Evolutionary conservation across 1,139 yeast species (phyloP).

Genomic region (Nematodospora anomalae): DNA sequence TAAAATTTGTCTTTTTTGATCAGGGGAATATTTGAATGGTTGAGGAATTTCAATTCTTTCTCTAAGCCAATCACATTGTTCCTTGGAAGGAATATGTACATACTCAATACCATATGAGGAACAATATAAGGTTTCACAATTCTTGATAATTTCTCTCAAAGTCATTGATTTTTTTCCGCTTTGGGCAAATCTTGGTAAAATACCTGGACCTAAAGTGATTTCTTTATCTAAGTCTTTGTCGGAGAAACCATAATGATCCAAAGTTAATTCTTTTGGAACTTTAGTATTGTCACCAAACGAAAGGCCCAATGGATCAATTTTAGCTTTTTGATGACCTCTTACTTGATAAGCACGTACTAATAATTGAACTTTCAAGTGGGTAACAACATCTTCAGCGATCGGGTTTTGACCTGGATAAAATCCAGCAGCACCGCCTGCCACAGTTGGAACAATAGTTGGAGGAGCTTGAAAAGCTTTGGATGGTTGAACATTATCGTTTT

Average conservation of each 20-base stretch:
- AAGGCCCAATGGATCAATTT: slow-evolving; percentile 90
- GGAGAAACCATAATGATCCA: slow-evolving; percentile 88
- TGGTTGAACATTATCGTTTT: slow-evolving; percentile 65
- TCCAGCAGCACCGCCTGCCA: slow-evolving; percentile 72
- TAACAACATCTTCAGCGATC: slow-evolving; percentile 63
- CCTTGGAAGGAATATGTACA: slow-evolving; percentile 94
- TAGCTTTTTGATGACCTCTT: slow-evolving; percentile 95
- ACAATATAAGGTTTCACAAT: slow-evolving; percentile 86
- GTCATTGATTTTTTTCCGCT: slow-evolving; percentile 64
- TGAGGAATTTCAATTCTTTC: slow-evolving; percentile 91
- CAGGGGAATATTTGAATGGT: slow-evolving; percentile 80
- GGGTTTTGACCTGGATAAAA: slow-evolving; percentile 47
- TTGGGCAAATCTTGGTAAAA: slow-evolving; percentile 85
- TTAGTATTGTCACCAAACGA: slow-evolving; percentile 69
- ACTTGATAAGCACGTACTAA: slow-evolving; percentile 98
- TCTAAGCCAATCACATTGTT: slow-evolving; percentile 97
- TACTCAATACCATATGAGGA: slow-evolving; percentile 90
- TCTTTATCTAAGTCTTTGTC: slow-evolving; percentile 81
- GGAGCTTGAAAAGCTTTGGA: slow-evolving; percentile 84
- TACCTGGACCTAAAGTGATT: slow-evolving; percentile 95
- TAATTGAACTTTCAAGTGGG: slow-evolving; percentile 93
- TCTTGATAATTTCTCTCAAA: slow-evolving; percentile 71
- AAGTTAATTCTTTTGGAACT: slow-evolving; percentile 82
- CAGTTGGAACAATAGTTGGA: slow-evolving; percentile 77
- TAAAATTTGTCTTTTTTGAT: slow-evolving; percentile 92